phyloP scores from a whole-genome alignment of 2,329 filamentous ascomycete species.

The Epicoccum sorghinum region DNA sequence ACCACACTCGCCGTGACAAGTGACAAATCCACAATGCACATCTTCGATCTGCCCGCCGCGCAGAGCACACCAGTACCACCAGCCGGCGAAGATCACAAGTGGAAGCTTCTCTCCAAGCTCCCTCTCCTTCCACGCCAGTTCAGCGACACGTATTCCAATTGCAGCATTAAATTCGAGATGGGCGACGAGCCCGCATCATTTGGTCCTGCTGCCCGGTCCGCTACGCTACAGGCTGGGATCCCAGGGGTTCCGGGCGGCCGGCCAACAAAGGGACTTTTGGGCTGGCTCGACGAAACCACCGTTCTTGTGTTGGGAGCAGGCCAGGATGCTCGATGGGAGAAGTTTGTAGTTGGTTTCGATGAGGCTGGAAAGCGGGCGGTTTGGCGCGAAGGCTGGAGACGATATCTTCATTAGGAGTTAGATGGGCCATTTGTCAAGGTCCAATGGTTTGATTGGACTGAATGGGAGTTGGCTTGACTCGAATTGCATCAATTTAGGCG shows the following conservation, averaged over 20 bases:
- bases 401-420: constrained; percentile 63
- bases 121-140: constrained; percentile 86
- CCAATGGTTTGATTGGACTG: background rate
- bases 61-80: background rate
- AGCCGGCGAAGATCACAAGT: constrained; percentile 61
- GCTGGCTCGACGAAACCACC: constrained; percentile 78
- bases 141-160: constrained; percentile 86
- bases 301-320: constrained; percentile 81
- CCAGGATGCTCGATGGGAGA: constrained; percentile 84
- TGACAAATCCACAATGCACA: constrained; percentile 93
- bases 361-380: constrained; percentile 71
- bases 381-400: constrained; percentile 79
- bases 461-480: background rate
- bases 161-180: constrained; percentile 80
- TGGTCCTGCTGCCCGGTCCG: constrained; percentile 37
- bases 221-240: constrained; percentile 53
- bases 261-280: constrained; percentile 81
- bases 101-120: constrained; percentile 82
- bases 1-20: constrained; percentile 87
- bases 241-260: constrained; percentile 61
- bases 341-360: constrained; percentile 61
- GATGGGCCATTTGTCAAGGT: background rate
- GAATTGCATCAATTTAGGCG: background rate
- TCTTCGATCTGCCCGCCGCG: constrained; percentile 78
- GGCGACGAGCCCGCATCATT: constrained; percentile 68